Percentiles rank a stretch among this genome's conserved stretches.
These are phyloP conservation scores for Venturia pyrina DNA, from an alignment of 2,329 filamentous ascomycete genomes.

Conservation along the genomic window DNA sequence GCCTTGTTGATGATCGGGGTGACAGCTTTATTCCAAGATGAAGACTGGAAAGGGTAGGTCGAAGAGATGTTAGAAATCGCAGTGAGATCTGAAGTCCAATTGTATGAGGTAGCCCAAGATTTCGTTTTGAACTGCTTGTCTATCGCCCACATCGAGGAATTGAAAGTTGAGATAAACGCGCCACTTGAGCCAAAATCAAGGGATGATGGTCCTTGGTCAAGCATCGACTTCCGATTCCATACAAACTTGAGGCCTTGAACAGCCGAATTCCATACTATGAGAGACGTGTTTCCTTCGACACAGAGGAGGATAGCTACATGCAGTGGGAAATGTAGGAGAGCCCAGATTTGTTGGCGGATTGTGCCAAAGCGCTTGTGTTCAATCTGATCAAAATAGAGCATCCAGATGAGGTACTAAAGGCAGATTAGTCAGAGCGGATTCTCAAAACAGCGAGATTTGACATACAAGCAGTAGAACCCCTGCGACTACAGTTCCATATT, in stretches of 20 bases:
- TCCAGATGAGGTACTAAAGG: constrained; percentile 22
- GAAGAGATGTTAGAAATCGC: constrained; percentile 18
- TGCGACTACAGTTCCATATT: constrained; percentile 6
- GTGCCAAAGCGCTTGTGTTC: constrained; percentile 23
- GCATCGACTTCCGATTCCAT: constrained; percentile 16
- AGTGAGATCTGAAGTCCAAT: constrained; percentile 20
- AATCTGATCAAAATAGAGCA: constrained; percentile 26
- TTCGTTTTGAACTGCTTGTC: constrained; percentile 16
- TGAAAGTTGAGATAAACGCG: constrained; percentile 15
- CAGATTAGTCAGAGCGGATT: neutral
- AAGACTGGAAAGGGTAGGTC: constrained; percentile 13
- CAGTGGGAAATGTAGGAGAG: constrained; percentile 23
- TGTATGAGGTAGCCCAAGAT: constrained; percentile 18
- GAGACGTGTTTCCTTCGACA: constrained; percentile 19
- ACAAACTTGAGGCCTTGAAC: constrained; percentile 19
- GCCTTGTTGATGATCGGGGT: constrained; percentile 15
- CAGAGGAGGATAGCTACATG: constrained; percentile 22
- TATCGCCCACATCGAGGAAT: constrained; percentile 18
- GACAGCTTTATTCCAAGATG: constrained; percentile 19
- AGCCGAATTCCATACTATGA: constrained; percentile 16
- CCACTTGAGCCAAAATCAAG: constrained; percentile 15
- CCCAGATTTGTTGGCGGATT: constrained; percentile 25
- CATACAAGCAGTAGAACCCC: constrained; percentile 5
- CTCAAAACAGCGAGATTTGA: neutral
- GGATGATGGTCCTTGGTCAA: constrained; percentile 16